These are phyloP conservation scores for Brassica hybrid DNA, from an alignment of 441 rosid genomes.

Conservation along the genomic window DNA sequence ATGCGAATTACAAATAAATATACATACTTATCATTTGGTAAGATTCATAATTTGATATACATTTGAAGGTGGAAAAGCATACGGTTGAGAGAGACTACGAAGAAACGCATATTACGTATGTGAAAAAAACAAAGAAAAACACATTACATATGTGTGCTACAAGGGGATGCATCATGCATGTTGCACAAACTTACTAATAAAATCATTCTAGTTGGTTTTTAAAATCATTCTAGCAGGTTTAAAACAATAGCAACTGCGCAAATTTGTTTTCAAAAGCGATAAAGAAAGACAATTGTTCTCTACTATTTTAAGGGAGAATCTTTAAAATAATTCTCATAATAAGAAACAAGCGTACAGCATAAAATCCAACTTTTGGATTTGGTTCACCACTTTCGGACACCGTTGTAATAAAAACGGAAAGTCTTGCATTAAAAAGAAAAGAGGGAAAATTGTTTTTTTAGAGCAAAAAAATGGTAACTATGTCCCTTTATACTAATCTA, in stretches of 20 bases:
- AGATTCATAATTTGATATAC: background rate
- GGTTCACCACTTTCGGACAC: constrained; percentile 49
- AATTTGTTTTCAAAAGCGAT: background rate
- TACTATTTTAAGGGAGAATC: background rate
- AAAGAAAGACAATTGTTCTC: constrained; percentile 7
- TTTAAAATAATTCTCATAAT: background rate
- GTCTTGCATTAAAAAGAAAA: constrained; percentile 15
- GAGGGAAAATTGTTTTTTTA: constrained; percentile 16
- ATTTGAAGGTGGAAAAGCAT: background rate
- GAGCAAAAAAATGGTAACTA: too few relatives aligned
- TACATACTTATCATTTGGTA: background rate
- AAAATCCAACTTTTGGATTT: constrained; percentile 55
- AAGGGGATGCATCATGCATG: too few relatives aligned
- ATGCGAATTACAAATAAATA: background rate
- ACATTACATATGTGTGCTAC: too few relatives aligned
- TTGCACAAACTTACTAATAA: too few relatives aligned
- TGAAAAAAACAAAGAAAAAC: too few relatives aligned
- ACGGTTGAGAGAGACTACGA: background rate
- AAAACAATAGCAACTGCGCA: background rate
- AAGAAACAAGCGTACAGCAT: constrained; percentile 35
- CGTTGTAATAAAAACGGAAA: constrained; percentile 40
- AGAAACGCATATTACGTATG: background rate
- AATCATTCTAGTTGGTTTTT: background rate
- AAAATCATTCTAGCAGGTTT: too few relatives aligned
- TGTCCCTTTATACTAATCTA: too few relatives aligned